Conservation (phyloP, 2,329 filamentous ascomycete genomes). For the Pyrenochaeta sp. region DNA sequence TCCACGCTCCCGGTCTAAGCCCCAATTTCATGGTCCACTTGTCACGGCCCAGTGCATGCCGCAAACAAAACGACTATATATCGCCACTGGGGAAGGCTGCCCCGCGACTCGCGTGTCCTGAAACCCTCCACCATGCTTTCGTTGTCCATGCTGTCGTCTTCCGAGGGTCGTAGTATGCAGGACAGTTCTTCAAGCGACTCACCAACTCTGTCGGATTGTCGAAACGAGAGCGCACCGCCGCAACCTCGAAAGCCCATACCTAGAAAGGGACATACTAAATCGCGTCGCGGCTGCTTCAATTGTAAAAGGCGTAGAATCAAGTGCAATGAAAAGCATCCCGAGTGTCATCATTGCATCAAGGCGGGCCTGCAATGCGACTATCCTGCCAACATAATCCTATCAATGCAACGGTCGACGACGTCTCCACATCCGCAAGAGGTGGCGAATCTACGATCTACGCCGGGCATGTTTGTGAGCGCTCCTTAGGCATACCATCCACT, state of each 20-base stretch:
- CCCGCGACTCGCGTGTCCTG: slow-evolving; percentile 22
- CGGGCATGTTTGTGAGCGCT: slow-evolving; percentile 44
- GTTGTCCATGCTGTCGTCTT: slow-evolving; percentile 34
- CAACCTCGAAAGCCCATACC: slow-evolving; percentile 47
- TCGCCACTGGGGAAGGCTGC: slow-evolving; percentile 30
- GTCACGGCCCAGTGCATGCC: slow-evolving; percentile 23
- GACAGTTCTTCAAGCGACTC: slow-evolving; percentile 45
- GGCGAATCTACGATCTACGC: slow-evolving; percentile 41
- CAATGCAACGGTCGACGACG: slow-evolving; percentile 28
- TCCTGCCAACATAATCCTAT: slow-evolving; percentile 55
- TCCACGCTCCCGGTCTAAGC: slow-evolving; percentile 41
- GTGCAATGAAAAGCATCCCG: slow-evolving; percentile 72
- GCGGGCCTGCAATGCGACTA: slow-evolving; percentile 71
- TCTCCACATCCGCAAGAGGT: slow-evolving; percentile 38
- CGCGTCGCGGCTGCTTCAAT: slow-evolving; percentile 70
- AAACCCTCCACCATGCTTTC: slow-evolving; percentile 20
- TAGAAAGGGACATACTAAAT: slow-evolving; percentile 71
- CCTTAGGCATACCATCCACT: slow-evolving; percentile 6
- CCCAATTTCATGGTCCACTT: slow-evolving; percentile 31
- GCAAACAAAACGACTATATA: slow-evolving; percentile 35
- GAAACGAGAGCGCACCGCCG: slow-evolving; percentile 26
- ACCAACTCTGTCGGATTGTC: slow-evolving; percentile 33
- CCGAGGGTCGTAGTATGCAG: slow-evolving; percentile 28
- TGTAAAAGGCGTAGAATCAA: slow-evolving; percentile 74
- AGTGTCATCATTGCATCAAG: slow-evolving; percentile 70